Evolutionary conservation across 208 protist genomes (phyloP).

Genomic region (Crithidia expoeki): DNA sequence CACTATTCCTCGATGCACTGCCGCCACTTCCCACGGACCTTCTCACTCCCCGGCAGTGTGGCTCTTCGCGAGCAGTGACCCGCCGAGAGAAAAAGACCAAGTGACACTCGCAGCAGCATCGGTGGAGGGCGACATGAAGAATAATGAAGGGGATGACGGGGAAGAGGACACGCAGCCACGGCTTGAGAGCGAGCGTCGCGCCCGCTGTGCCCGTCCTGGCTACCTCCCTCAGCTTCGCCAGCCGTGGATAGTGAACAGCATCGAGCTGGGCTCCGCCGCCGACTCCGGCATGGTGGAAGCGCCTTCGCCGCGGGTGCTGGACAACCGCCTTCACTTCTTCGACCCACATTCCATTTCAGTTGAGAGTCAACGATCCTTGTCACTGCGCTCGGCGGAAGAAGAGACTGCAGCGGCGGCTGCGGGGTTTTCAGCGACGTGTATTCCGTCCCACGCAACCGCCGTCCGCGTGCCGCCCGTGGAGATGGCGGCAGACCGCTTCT

Average conservation of each 20-base stretch:
- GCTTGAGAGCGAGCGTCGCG: neutral
- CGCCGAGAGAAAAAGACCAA: neutral
- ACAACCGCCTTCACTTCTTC: constrained; percentile 17
- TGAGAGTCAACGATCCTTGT: neutral
- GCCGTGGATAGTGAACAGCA: constrained; percentile 6
- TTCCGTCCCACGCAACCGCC: neutral
- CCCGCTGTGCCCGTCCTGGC: constrained; percentile 4
- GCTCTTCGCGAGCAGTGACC: constrained; percentile 12
- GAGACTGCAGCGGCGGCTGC: too few relatives aligned
- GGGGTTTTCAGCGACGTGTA: too few relatives aligned
- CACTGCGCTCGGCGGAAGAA: neutral
- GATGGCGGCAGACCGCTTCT: neutral
- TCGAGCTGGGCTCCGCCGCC: neutral
- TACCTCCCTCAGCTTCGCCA: neutral
- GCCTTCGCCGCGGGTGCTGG: constrained; percentile 28
- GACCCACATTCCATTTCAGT: neutral
- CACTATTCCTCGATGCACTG: neutral
- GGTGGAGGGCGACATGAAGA: neutral
- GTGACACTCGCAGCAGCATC: neutral
- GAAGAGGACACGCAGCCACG: constrained; percentile 1
- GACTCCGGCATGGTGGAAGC: neutral
- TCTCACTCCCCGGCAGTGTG: constrained; percentile 28
- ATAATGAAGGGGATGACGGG: neutral
- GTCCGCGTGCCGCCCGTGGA: constrained; percentile 13
- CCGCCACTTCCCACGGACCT: neutral